Evolutionary conservation across 75 land plant genomes (phyloP).

Genomic region (Ceratopteris richardii): DNA sequence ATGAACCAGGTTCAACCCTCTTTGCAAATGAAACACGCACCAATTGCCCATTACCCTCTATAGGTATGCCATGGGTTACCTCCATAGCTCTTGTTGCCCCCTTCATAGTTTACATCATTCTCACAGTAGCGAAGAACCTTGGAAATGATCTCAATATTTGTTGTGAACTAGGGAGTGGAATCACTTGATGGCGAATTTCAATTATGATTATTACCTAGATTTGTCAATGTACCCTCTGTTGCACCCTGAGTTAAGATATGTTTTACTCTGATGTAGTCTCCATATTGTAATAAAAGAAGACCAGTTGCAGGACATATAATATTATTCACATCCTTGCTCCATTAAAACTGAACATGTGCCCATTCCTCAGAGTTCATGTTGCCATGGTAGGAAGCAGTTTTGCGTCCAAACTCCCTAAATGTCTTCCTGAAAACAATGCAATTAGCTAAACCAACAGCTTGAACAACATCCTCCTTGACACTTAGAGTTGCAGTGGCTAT

Average conservation of each 20-base stretch:
- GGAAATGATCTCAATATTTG: conserved; percentile 76
- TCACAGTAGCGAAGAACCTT: conserved; percentile 92
- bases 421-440: conserved; percentile 91
- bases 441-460: conserved; percentile 75
- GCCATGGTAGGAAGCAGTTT: conserved; percentile 87
- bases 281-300: conserved; percentile 77
- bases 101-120: conserved; percentile 88
- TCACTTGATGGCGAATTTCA: conserved; percentile 11
- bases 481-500: conserved; percentile 95
- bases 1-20: conserved; percentile 77
- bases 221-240: conserved; percentile 54
- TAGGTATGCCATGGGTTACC: conserved; percentile 79
- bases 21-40: conserved; percentile 95
- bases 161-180: conserved; percentile 18
- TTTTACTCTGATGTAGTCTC: conserved; percentile 92
- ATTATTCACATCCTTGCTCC: conserved; percentile 95
- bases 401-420: conserved; percentile 90
- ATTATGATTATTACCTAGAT: too few species aligned
- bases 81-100: conserved; percentile 96
- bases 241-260: conserved; percentile 92
- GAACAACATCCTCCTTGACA: conserved; percentile 98
- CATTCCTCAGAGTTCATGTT: conserved; percentile 86
- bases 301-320: conserved; percentile 97
- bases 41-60: conserved; percentile 92
- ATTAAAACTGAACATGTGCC: conserved; percentile 68